A percentile compares a stretch with the other conserved stretches of the same genome.
These are phyloP conservation scores for Tetrahymena borealis DNA, from an alignment of 73 alveolate species.

Conservation along the genomic window DNA sequence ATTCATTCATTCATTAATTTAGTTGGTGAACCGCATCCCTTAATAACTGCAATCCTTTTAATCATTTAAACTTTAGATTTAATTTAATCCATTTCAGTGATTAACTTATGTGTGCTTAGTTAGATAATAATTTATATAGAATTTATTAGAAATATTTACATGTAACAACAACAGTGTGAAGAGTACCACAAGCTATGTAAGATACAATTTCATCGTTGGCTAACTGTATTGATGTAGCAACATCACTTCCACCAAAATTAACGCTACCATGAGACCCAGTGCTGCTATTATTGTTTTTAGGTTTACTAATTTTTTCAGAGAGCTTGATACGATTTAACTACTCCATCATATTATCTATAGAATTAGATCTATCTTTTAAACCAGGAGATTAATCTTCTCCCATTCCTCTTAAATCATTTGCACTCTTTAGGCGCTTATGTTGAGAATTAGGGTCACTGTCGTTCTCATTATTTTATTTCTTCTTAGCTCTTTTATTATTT, in stretches of 20 bases:
- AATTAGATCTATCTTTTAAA: slow-evolving; percentile 33
- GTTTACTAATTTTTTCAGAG: slow-evolving; percentile 5
- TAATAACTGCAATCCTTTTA: too few species aligned
- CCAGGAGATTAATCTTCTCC: slow-evolving; percentile 28
- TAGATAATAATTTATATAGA: background rate
- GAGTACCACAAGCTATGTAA: slow-evolving; percentile 31
- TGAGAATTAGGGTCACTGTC: background rate
- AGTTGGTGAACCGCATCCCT: too few species aligned
- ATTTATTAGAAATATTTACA: background rate
- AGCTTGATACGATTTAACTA: slow-evolving; percentile 22
- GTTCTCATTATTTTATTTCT: background rate
- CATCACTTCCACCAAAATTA: background rate
- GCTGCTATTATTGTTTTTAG: background rate
- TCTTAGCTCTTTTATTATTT: slow-evolving; percentile 34
- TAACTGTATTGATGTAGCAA: slow-evolving; percentile 8
- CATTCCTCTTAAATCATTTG: slow-evolving; percentile 13
- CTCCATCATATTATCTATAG: slow-evolving; percentile 43
- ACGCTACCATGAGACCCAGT: background rate
- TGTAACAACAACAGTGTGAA: slow-evolving; percentile 27
- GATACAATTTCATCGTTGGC: slow-evolving; percentile 33
- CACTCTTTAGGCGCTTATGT: slow-evolving; percentile 38
- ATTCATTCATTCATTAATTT: too few species aligned
- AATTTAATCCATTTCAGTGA: too few species aligned
- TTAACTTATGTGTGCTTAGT: too few species aligned
- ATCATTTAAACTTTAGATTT: background rate